These are phyloP conservation scores for Symbiotaphrina buchneri DNA, from an alignment of 495 filamentous ascomycete genomes.

Conservation along the genomic window DNA sequence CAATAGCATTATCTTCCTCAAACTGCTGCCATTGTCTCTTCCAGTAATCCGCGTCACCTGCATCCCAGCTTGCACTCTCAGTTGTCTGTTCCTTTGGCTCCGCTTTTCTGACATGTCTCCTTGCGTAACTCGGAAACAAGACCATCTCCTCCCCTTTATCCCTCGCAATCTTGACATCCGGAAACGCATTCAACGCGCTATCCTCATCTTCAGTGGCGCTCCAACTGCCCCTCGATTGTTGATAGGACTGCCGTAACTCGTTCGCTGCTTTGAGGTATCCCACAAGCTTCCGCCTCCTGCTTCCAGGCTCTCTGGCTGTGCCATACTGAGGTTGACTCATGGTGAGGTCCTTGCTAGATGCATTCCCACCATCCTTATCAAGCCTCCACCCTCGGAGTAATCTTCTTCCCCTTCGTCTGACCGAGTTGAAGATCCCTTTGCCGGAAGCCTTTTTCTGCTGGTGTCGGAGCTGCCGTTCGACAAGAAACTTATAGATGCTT, in stretches of 20 bases:
- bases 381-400: conserved; percentile 8
- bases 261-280: conserved; percentile 77
- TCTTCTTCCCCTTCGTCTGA: conserved; percentile 23
- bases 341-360: conserved; percentile 9
- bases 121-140: conserved; percentile 77
- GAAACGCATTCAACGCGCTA: conserved; percentile 54
- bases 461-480: conserved; percentile 34
- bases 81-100: conserved; percentile 6
- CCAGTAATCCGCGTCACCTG: conserved; percentile 42
- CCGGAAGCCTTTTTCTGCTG: conserved; percentile 17
- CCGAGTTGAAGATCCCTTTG: conserved; percentile 24
- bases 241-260: conserved; percentile 72
- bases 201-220: conserved; percentile 26
- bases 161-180: conserved; percentile 54
- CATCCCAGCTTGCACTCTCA: conserved; percentile 8
- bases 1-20: conserved; percentile 58
- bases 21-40: conserved; percentile 41
- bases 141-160: conserved; percentile 82
- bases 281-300: conserved; percentile 56
- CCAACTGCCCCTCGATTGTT: conserved; percentile 17
- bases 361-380: conserved; percentile 4
- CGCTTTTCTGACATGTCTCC: conserved; percentile 35
- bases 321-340: conserved; percentile 18
- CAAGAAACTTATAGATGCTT: conserved; percentile 48
- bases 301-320: conserved; percentile 29